A percentile compares a stretch with the other conserved stretches of the same genome.
Conservation (phyloP, 2,329 filamentous ascomycete genomes). For the Mycogone perniciosa region DNA sequence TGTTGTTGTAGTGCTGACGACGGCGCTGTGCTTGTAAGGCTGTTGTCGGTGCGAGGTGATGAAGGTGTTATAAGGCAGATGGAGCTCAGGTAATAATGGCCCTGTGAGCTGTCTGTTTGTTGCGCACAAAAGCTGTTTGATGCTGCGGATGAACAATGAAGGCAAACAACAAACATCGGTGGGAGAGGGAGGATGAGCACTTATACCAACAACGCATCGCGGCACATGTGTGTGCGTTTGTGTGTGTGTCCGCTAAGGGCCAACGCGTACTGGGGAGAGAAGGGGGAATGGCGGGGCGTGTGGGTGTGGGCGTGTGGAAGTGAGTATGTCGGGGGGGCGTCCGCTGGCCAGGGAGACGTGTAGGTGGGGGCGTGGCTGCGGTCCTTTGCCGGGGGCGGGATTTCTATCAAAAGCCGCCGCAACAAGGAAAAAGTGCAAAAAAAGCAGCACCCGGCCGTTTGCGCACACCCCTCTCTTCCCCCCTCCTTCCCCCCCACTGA, state of each 20-base stretch:
- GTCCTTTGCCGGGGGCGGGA: constrained; percentile 7
- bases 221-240: constrained; percentile 17
- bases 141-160: constrained; percentile 6
- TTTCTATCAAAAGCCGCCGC: neutral
- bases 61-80: no score
- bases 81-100: no score
- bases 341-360: neutral
- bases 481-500: neutral
- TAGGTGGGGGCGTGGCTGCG: neutral
- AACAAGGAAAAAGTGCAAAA: constrained; percentile 2
- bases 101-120: neutral
- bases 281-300: constrained; percentile 6
- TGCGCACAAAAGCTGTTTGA: neutral
- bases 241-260: constrained; percentile 10
- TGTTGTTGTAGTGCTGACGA: no score
- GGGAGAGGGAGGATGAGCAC: constrained; percentile 13
- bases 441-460: neutral
- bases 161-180: constrained; percentile 5
- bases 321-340: constrained; percentile 6
- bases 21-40: no score
- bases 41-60: no score
- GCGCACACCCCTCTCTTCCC: neutral
- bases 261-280: constrained; percentile 6
- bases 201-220: constrained; percentile 16
- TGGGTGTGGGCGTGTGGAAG: no score